Conservation (phyloP, 257 asterid genomes). For the Fraxinus pennsylvanica region DNA sequence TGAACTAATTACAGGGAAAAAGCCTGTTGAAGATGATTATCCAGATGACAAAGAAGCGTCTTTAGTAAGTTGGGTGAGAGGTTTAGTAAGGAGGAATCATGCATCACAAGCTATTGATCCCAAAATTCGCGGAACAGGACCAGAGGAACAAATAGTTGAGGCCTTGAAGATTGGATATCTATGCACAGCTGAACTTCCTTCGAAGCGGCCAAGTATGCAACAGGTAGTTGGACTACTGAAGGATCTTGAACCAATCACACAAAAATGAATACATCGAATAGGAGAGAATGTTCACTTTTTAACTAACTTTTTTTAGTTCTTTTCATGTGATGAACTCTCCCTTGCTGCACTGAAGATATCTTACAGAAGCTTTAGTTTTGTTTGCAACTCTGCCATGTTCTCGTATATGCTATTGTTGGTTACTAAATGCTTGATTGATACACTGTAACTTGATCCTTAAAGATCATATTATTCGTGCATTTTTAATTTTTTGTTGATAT, state of each 20-base stretch:
- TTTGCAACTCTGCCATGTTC: slow-evolving; percentile 14
- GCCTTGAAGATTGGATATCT: slow-evolving; percentile 85
- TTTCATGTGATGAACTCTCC: slow-evolving; percentile 15
- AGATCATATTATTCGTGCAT: slow-evolving; percentile 8
- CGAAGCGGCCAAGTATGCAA: slow-evolving; percentile 82
- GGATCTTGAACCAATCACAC: slow-evolving; percentile 66
- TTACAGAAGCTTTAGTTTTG: slow-evolving; percentile 44
- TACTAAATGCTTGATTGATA: slow-evolving; percentile 27
- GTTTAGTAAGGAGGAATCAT: slow-evolving; percentile 54
- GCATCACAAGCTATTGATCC: slow-evolving; percentile 59
- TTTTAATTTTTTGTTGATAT: slow-evolving; percentile 4
- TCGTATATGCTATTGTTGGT: slow-evolving; percentile 22
- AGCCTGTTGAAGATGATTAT: slow-evolving; percentile 57
- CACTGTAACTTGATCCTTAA: slow-evolving; percentile 18
- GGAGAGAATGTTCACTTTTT: background rate
- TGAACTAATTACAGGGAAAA: slow-evolving; percentile 75
- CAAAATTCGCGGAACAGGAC: slow-evolving; percentile 67
- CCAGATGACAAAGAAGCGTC: slow-evolving; percentile 52
- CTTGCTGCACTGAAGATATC: slow-evolving; percentile 33
- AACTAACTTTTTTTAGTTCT: slow-evolving; percentile 5
- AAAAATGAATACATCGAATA: slow-evolving; percentile 26
- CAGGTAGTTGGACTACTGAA: slow-evolving; percentile 89
- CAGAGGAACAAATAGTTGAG: slow-evolving; percentile 57
- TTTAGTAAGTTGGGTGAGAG: slow-evolving; percentile 75
- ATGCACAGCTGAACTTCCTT: slow-evolving; percentile 80